A percentile compares a stretch with the other conserved stretches of the same genome.
These are phyloP conservation scores for Triglochin maritima DNA, from an alignment of 106 monocot genomes.

Conservation along the genomic window DNA sequence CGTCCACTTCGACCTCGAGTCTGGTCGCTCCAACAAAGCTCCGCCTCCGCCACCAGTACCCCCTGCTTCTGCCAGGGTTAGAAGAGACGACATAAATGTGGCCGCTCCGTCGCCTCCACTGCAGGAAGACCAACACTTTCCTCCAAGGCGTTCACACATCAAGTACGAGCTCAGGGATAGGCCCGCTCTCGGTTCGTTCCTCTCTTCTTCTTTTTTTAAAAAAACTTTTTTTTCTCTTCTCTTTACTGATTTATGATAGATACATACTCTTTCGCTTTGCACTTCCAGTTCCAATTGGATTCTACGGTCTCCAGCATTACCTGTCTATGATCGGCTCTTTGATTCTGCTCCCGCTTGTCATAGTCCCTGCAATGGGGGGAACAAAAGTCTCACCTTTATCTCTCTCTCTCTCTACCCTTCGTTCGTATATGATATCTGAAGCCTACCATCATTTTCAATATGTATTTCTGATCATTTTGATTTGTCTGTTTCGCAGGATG, in stretches of 20 bases:
- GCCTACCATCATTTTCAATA: not conserved
- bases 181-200: slow-evolving; percentile 63
- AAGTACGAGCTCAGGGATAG: slow-evolving; percentile 86
- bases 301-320: slow-evolving; percentile 78
- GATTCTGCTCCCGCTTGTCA: slow-evolving; percentile 72
- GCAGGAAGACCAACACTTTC: slow-evolving; percentile 42
- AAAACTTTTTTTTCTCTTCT: not conserved
- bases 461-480: not conserved
- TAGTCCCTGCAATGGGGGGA: slow-evolving; percentile 97
- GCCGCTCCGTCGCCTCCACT: slow-evolving; percentile 21
- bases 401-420: not conserved
- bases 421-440: not conserved
- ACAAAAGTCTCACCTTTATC: slow-evolving; percentile 13
- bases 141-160: slow-evolving; percentile 42
- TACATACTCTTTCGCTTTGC: not conserved
- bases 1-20: slow-evolving; percentile 7
- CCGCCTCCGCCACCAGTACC: not conserved
- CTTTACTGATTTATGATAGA: no score
- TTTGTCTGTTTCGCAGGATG: slow-evolving; percentile 45
- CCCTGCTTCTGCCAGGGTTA: not conserved
- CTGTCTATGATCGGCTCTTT: slow-evolving; percentile 85
- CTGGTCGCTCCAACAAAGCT: not conserved
- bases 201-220: not conserved
- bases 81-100: slow-evolving; percentile 6
- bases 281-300: slow-evolving; percentile 58